Base-by-base conservation (phyloP, 1,139 yeast species). In the Schizosaccharomyces versatilis region DNA sequence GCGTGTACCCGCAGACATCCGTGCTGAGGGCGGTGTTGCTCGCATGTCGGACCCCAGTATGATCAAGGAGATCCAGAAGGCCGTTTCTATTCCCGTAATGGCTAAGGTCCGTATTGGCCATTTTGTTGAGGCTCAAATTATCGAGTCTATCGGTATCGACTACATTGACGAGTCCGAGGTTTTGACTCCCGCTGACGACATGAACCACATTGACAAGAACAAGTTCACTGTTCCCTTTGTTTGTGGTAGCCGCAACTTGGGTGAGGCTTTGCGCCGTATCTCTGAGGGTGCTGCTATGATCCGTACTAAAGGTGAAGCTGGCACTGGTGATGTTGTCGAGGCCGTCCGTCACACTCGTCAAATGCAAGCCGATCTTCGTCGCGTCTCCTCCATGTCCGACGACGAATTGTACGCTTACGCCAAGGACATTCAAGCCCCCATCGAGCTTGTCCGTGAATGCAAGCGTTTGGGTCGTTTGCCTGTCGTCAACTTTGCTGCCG, bases 41-140 rank as follows among this genome's bases (percentile, higher is more conserved):
- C 75, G 94, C 64, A 84, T 84, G 94, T 78, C 84, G 17, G 94
- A 84, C 66, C 94, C 94, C 3, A 71, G 79, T 62, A 78, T 84
- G 84, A 81, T 84, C 67, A 72, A 76, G 65, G 80, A 76, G 40
- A 84, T 84, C 67, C 81, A 81, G 84, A 78, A 71, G 1, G 75
- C 81, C 15, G 71, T 68, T 19, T 64, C 70, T 17, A 68, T 68
- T 56, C 71, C 71, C 10, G 94, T 84, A 53, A 84, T 84, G 94
- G 94, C 94, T 56, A 84, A 84, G 67, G 81, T 82, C 64, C 76
- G 94, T 66, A 83, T 84, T 62, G 94, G 94, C 44, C 94, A 84
- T 67, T 72, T 76, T 60, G 90, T 82, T 52, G 94, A 84, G 68
- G 93, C 94, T 47, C 88, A 82, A 68, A 73, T 84, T 57, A 73